Evolutionary conservation across 2,329 filamentous ascomycete genomes (phyloP).

Genomic region (Mariannaea elegans): DNA sequence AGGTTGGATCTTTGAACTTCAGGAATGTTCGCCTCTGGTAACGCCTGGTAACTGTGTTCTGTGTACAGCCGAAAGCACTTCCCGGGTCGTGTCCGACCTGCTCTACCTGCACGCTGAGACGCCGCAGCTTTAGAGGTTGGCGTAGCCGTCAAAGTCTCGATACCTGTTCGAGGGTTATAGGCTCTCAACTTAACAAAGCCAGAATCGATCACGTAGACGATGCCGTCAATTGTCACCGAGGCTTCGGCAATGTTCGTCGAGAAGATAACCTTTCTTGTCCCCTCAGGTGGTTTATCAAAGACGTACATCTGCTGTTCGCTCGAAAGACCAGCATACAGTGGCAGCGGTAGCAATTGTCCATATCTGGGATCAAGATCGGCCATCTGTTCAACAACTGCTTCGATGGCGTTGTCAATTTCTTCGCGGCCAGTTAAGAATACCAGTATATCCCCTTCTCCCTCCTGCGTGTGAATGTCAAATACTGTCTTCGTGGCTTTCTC

Average conservation of each 20-base stretch:
- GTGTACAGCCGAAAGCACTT: conserved; percentile 97
- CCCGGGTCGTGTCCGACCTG: conserved; percentile 86
- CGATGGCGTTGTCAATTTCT: conserved; percentile 86
- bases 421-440: conserved; percentile 93
- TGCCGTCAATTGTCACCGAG: conserved; percentile 91
- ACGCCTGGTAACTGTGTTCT: conserved; percentile 70
- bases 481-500: conserved; percentile 84
- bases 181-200: conserved; percentile 91
- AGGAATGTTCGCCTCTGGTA: conserved; percentile 80
- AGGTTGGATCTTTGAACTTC: conserved; percentile 95
- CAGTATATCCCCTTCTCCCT: conserved; percentile 85
- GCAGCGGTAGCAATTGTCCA: conserved; percentile 58
- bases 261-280: conserved; percentile 89
- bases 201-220: conserved; percentile 89
- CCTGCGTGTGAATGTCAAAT: conserved; percentile 85
- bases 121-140: conserved; percentile 91
- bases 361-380: conserved; percentile 59
- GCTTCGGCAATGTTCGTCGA: conserved; percentile 97
- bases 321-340: conserved; percentile 87
- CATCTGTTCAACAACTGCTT: conserved; percentile 78
- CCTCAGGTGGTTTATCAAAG: conserved; percentile 83
- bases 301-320: conserved; percentile 95
- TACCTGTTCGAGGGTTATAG: conserved; percentile 84
- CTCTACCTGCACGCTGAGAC: conserved; percentile 89
- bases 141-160: conserved; percentile 85